Evolutionary conservation across 345 rosid species (phyloP).

Genomic region (Acer campestre): DNA sequence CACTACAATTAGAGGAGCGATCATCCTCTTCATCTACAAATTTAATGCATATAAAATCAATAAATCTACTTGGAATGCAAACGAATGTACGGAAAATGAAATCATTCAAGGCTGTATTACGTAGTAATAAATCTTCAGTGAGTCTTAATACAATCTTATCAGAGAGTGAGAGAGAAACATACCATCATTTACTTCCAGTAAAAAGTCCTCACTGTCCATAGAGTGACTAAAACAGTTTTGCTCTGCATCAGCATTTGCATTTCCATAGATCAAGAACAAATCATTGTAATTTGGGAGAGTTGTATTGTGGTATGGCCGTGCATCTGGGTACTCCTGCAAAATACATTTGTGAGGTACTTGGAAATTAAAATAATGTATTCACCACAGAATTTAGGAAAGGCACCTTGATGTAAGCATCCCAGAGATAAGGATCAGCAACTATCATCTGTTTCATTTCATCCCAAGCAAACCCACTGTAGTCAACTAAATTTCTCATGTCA

Average conservation of each 20-base stretch:
- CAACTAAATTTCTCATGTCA: constrained; percentile 32
- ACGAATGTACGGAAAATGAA: background rate
- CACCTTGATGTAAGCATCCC: constrained; percentile 52
- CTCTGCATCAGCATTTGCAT: constrained; percentile 12
- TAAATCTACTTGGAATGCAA: background rate
- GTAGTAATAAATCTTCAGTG: background rate
- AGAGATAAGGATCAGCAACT: constrained; percentile 32
- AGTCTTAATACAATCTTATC: background rate
- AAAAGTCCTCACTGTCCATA: constrained; percentile 21
- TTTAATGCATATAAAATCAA: background rate
- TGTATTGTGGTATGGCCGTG: constrained; percentile 32
- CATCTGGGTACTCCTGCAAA: constrained; percentile 51
- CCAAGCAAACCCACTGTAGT: constrained; percentile 32
- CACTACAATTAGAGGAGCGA: constrained; percentile 24
- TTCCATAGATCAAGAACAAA: constrained; percentile 52
- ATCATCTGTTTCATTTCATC: constrained; percentile 36
- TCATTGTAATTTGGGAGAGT: constrained; percentile 51
- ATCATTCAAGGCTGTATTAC: background rate
- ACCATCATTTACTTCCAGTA: constrained; percentile 24
- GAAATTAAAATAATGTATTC: background rate
- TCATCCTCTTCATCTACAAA: constrained; percentile 40
- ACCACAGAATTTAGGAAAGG: constrained; percentile 11
- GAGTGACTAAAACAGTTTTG: constrained; percentile 20
- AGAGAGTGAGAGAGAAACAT: background rate
- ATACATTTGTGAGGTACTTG: constrained; percentile 21